phyloP scores from a whole-genome alignment of 208 protist genomes.

The Trypanosoma grayi region DNA sequence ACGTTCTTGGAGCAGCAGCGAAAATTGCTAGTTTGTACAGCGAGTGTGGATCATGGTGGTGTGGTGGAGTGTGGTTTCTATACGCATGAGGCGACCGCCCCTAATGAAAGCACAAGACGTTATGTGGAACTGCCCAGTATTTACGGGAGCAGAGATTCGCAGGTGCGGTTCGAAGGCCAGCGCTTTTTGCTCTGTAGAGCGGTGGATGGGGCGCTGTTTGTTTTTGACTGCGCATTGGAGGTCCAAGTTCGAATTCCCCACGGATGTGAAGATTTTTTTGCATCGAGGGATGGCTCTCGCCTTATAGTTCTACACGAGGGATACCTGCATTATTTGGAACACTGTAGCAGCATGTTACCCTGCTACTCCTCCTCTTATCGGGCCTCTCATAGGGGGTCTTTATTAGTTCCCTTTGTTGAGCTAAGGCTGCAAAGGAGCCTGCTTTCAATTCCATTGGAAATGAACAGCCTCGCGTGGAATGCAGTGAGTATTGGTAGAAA shows the following conservation, averaged over 20 bases:
- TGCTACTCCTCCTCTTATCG: not conserved
- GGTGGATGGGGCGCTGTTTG: conserved; percentile 37
- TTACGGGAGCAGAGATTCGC: conserved; percentile 39
- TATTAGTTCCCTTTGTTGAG: not conserved
- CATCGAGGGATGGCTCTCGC: conserved; percentile 38
- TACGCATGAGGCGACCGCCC: conserved; percentile 29
- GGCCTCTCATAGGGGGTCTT: not conserved
- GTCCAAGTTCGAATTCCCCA: conserved; percentile 45
- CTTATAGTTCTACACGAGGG: conserved; percentile 44
- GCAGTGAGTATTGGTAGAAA: conserved; percentile 7
- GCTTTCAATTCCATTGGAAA: conserved; percentile 1
- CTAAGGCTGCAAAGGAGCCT: not conserved
- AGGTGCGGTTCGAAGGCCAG: conserved; percentile 43
- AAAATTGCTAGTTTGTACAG: conserved; percentile 40
- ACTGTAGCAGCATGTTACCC: not conserved
- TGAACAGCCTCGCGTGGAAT: not conserved
- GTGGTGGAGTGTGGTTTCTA: conserved; percentile 53
- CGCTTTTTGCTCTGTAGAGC: conserved; percentile 56
- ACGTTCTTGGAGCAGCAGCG: conserved; percentile 33
- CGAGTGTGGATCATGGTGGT: conserved; percentile 25
- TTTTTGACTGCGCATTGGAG: conserved; percentile 54
- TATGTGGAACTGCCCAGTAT: conserved; percentile 36
- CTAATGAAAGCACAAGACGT: conserved; percentile 25
- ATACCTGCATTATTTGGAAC: conserved; percentile 31
- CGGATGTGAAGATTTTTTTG: conserved; percentile 54